Evolutionary conservation across 352 stramenopile genomes (phyloP), one percentile per base, ranked within the genome.

Genomic region (Pythium phragmitis): DNA sequence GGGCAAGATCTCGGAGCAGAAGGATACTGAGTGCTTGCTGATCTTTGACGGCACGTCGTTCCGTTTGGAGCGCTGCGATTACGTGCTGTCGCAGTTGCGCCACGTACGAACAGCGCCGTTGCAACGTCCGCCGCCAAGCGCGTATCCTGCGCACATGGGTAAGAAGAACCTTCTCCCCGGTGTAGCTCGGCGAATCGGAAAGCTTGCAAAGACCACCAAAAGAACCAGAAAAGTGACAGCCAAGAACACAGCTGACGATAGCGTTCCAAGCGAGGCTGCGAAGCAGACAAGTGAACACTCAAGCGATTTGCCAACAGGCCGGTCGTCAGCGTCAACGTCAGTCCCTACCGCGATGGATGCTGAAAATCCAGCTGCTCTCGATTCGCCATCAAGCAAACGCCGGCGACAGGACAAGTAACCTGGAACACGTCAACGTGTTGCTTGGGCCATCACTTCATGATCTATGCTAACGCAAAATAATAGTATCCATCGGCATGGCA

Each of bases 21-120:
- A 94, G 62, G 81, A 91, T 9, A 91, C 75, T 13, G 87, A 95
- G 54, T 95, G 87, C 45, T 48, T 95, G 60, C 59, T 95, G 57
- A 77, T 94, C 57, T 95, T 94, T 55, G 82, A 94, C 58, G 85
- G 82, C 54, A 59, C 62, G 13, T 57, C 62, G 46, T 95, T 95
- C 62, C 74, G 70, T 0, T 68, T 95, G 37, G 87, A 95, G 61
- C 77, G 76, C 17, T 89, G 79, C 56, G 77, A 80, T 43, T 81
- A 87, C 39, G 80, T 82, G 60, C 83, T 80, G 54, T 76, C 85
- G 63, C 87, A 95, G 67, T 63, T 95, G 56, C 82, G 87, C 2
- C 85, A 88, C 62, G 77, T 92, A 51, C 87, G 87, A 30, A 67
- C 77, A 5, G 65, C 69, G 17, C 52, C 72, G 39, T 16, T 69